phyloP scores from a whole-genome alignment of 306 rosid species.

The Argentina anserina region DNA sequence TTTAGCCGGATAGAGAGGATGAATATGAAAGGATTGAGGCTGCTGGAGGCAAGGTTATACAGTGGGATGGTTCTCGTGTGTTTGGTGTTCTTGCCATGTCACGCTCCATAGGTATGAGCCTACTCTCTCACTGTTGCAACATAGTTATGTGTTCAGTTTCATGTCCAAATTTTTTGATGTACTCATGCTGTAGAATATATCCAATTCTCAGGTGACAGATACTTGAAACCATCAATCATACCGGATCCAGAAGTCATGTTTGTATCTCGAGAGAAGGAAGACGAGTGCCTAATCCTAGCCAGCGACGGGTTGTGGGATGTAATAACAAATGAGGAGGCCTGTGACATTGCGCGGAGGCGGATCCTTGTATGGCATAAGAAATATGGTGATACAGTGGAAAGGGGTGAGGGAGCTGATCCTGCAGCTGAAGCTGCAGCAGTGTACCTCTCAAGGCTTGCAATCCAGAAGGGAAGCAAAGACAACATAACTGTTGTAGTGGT shows the following conservation, averaged over 20 bases:
- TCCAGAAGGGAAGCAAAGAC: conserved; percentile 77
- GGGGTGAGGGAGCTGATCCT: conserved; percentile 48
- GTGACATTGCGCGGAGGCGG: conserved; percentile 64
- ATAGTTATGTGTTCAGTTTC: neutral
- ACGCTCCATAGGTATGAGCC: conserved; percentile 70
- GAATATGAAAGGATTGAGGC: conserved; percentile 74
- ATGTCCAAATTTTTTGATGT: neutral
- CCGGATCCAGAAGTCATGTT: conserved; percentile 69
- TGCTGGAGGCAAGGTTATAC: conserved; percentile 81
- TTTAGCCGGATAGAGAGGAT: conserved; percentile 78
- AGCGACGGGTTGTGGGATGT: conserved; percentile 90
- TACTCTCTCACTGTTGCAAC: neutral
- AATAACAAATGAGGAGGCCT: conserved; percentile 75
- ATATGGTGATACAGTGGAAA: conserved; percentile 29
- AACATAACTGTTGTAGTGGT: conserved; percentile 72
- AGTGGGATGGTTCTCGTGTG: conserved; percentile 74
- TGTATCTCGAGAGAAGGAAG: conserved; percentile 50
- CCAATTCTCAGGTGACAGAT: conserved; percentile 58
- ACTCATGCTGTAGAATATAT: neutral
- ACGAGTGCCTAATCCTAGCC: conserved; percentile 72
- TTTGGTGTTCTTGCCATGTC: conserved; percentile 88
- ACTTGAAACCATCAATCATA: conserved; percentile 76
- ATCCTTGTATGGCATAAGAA: conserved; percentile 82
- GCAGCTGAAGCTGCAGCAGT: conserved; percentile 83
- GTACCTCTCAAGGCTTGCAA: conserved; percentile 62